Evolutionary conservation across 1,284 basidiomycete genomes (phyloP), one percentile per base, ranked within the genome.

Genomic region (Apiotrichum sp.): DNA sequence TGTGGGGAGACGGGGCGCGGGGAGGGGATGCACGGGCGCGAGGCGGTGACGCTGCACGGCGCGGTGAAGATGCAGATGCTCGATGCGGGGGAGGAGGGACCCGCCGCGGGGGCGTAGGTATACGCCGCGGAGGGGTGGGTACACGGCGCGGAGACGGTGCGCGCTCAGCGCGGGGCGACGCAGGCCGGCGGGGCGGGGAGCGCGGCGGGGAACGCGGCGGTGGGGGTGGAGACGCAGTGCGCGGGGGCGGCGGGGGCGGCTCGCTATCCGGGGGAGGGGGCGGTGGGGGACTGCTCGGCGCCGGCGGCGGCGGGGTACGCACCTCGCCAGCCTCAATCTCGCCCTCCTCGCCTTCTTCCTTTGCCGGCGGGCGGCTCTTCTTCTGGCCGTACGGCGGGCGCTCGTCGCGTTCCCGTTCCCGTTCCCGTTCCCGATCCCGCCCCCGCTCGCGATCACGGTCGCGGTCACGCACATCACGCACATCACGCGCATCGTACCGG

Each of bases 181-280:
- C 10, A 38, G 36, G 36, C 36, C 8, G 61, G 1, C 62, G 58
- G 0, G 78, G 77, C 2, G 76, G 74, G 16, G 79, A 78, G 0
- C 66, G 66, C 1, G 73, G 67, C 1, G 55, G 42, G 3, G 57
- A 56, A 2, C 53, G 45, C 9, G 45, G 45, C 10, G 45, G 45
- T 14, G 35, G 36, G 36, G 29, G 29, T 29, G 29, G 29, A 29
- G 29, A 29, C 29, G 29, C 29, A 29, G 29, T 29, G 29, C 29
- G 29, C 29, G 29, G 29, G 3, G 36, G 34, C 47, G 16, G 13
- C 47, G 34, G 35, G 8, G 47, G 47, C 35, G 35, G 35, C 11
- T 6, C 22, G 22, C 22, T 36, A 14, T 38, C 35, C 47, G 35
- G 16, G 6, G 47, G 47, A 16, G 47, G 47, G 3, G 47, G 35